A percentile compares a stretch with the other conserved stretches of the same genome.
These are phyloP conservation scores for Diutina neorugosa DNA, from an alignment of 1,139 yeast species.

Conservation along the genomic window DNA sequence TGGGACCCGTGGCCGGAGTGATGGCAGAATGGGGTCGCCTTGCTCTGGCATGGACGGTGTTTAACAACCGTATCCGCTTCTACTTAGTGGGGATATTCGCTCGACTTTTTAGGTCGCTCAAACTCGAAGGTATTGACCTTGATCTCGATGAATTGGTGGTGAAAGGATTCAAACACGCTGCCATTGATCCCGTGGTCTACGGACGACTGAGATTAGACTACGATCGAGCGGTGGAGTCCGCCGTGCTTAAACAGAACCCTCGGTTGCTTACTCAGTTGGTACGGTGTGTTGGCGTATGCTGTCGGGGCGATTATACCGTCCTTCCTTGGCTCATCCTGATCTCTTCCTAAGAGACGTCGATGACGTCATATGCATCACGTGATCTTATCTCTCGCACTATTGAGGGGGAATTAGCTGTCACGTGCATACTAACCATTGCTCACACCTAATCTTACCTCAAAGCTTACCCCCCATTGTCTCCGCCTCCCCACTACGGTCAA, in stretches of 20 bases:
- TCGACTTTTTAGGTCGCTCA: neutral
- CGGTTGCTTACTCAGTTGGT: neutral
- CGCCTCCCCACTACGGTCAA: too few species aligned
- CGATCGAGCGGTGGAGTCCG: neutral
- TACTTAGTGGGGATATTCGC: neutral
- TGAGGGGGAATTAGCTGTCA: too few species aligned
- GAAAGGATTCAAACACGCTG: neutral
- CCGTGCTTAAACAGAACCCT: neutral
- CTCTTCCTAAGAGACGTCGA: neutral
- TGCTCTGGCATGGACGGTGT: neutral
- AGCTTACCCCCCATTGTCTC: too few species aligned
- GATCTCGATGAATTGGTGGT: neutral
- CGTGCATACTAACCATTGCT: too few species aligned
- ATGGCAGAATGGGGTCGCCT: neutral
- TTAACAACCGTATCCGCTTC: neutral
- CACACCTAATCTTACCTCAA: too few species aligned
- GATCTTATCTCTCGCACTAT: too few species aligned
- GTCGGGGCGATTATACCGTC: neutral
- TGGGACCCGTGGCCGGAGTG: conserved; percentile 1
- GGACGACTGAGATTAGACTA: neutral
- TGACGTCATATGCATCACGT: too few species aligned
- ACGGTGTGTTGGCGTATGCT: neutral
- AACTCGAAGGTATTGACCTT: neutral
- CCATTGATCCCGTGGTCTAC: neutral
- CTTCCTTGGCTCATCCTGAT: neutral